phyloP scores from a whole-genome alignment of 2,329 filamentous ascomycete genomes.

The Penicillium sumatraense region DNA sequence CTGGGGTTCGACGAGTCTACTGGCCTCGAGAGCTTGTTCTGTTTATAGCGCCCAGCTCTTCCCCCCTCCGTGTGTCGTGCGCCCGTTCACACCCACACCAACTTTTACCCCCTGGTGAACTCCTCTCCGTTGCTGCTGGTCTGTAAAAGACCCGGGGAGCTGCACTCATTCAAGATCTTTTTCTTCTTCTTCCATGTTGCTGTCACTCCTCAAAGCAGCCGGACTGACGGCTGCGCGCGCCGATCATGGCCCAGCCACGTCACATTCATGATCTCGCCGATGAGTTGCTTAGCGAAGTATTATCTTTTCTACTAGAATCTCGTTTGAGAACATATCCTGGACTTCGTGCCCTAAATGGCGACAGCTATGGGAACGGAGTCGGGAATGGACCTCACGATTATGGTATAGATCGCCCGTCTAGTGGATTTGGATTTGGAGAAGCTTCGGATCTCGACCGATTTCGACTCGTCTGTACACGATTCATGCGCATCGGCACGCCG shows the following conservation, averaged over 20 bases:
- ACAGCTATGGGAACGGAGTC: constrained; percentile 2
- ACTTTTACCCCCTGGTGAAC: constrained; percentile 14
- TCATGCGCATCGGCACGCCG: constrained; percentile 46
- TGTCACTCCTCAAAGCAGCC: constrained; percentile 34
- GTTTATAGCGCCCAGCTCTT: constrained; percentile 9
- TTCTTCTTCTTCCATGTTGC: constrained; percentile 36
- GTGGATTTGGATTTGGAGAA: constrained; percentile 32
- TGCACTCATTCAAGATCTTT: constrained; percentile 9
- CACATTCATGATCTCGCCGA: constrained; percentile 42
- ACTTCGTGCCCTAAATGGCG: constrained; percentile 11
- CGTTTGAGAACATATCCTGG: constrained; percentile 5
- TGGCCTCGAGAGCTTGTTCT: constrained; percentile 16
- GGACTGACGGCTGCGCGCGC: constrained; percentile 37
- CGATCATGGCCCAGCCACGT: constrained; percentile 38
- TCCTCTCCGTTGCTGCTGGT: constrained; percentile 10
- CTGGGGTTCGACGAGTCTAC: constrained; percentile 30
- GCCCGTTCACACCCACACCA: constrained; percentile 6
- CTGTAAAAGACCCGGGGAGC: constrained; percentile 14
- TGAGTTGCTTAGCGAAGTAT: constrained; percentile 40
- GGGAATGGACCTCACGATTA: no score
- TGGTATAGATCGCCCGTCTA: constrained; percentile 8
- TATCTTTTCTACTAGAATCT: constrained; percentile 32
- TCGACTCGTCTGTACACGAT: constrained; percentile 46
- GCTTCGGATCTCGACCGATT: constrained; percentile 44
- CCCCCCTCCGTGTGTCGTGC: constrained; percentile 5